Conservation (phyloP, 176 grass and related monocot species). For the Oryza punctata region DNA sequence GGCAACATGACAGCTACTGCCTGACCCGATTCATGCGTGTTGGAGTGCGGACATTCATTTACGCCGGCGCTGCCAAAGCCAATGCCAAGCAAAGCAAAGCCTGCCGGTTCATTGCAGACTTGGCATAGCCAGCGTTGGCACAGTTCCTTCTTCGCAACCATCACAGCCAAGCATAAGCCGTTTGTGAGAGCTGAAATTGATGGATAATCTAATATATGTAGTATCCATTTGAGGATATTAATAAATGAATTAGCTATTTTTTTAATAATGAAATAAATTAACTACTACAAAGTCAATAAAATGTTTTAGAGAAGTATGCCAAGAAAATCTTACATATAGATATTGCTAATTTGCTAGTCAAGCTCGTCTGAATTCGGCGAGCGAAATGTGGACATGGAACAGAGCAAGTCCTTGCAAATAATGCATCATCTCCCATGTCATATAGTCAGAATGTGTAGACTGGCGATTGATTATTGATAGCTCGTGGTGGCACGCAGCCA, state of each 20-base stretch:
- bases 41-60: slow-evolving; percentile 15
- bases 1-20: not conserved
- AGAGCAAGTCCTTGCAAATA: not conserved
- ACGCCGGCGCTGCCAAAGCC: not conserved
- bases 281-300: no score
- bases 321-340: no score
- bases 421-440: not conserved
- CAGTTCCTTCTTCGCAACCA: not conserved
- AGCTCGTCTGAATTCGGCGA: not conserved
- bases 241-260: no score
- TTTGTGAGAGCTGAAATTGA: no score
- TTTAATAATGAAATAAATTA: no score
- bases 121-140: not conserved
- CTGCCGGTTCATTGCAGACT: not conserved
- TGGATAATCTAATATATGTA: no score
- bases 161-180: no score
- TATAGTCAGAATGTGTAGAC: not conserved
- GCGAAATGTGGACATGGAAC: not conserved
- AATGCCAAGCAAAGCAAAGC: slow-evolving; percentile 5
- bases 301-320: no score
- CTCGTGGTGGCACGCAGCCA: not conserved
- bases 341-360: not conserved
- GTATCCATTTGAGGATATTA: no score
- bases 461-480: not conserved
- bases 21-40: not conserved